A percentile compares a stretch with the other conserved stretches of the same genome.
phyloP scores from a whole-genome alignment of 2,329 filamentous ascomycete genomes.

The Albifimbria verrucaria region DNA sequence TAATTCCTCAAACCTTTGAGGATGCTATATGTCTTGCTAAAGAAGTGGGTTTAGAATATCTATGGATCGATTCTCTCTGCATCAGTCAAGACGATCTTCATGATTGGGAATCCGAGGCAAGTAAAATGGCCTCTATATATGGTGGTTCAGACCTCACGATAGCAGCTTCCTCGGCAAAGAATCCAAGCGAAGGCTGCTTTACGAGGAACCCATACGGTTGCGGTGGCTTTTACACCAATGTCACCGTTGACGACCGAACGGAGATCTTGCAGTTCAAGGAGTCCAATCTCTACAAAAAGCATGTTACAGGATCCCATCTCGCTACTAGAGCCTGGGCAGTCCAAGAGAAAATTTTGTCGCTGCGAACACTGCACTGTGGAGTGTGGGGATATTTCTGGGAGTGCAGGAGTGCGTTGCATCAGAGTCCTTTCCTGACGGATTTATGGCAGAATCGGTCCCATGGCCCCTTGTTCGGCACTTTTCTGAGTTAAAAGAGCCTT shows the following conservation, averaged over 20 bases:
- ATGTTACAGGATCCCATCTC: not conserved
- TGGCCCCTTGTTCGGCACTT: too few species aligned
- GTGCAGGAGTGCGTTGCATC: not conserved
- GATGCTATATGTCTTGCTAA: not conserved
- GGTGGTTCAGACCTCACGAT: not conserved
- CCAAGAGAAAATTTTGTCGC: not conserved
- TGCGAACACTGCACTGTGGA: not conserved
- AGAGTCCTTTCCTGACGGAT: not conserved
- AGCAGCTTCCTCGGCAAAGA: not conserved
- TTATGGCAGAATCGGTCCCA: too few species aligned
- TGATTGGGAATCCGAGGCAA: not conserved
- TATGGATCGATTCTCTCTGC: not conserved
- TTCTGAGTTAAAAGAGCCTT: too few species aligned
- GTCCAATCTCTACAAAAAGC: not conserved
- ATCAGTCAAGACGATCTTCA: not conserved
- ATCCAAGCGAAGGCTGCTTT: not conserved
- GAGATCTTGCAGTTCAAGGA: not conserved
- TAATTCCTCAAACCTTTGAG: not conserved
- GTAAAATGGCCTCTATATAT: not conserved
- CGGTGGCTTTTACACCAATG: not conserved
- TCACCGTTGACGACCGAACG: not conserved
- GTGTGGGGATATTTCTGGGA: not conserved
- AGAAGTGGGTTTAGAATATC: not conserved
- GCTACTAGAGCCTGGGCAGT: not conserved
- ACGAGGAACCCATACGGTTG: not conserved